phyloP scores from a whole-genome alignment of 805 yeast genomes.

The Saturnispora halmiae region DNA sequence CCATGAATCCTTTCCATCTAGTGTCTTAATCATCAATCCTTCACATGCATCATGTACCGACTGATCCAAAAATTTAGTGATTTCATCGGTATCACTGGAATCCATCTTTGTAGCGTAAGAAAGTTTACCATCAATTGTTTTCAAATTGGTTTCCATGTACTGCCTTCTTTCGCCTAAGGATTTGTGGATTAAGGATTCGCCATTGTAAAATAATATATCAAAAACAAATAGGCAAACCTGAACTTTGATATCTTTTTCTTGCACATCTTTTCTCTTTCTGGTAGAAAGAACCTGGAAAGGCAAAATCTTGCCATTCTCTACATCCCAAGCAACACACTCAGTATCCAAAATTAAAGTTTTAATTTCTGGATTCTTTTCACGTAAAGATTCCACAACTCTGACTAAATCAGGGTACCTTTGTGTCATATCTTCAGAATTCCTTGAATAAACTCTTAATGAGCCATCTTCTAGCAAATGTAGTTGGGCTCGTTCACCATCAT shows the following conservation, averaged over 20 bases:
- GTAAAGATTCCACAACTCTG: conserved; percentile 48
- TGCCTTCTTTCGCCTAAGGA: conserved; percentile 65
- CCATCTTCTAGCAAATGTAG: conserved; percentile 68
- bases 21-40: conserved; percentile 90
- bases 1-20: conserved; percentile 68
- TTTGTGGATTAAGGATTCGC: conserved; percentile 55
- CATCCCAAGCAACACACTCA: conserved; percentile 98
- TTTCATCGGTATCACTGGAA: conserved; percentile 60
- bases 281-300: conserved; percentile 94
- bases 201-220: conserved; percentile 72
- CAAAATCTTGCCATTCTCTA: conserved; percentile 61
- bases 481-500: conserved; percentile 97
- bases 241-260: conserved; percentile 78
- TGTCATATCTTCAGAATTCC: conserved; percentile 96
- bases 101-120: conserved; percentile 70
- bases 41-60: conserved; percentile 87
- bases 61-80: conserved; percentile 78
- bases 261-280: conserved; percentile 88
- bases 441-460: conserved; percentile 67
- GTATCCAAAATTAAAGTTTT: conserved; percentile 75
- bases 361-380: conserved; percentile 26
- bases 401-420: conserved; percentile 88
- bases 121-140: conserved; percentile 64
- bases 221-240: conserved; percentile 89
- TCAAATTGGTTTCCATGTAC: conserved; percentile 46